Conservation (phyloP, 345 rosid genomes). For the Euphorbia pulcherrima region DNA sequence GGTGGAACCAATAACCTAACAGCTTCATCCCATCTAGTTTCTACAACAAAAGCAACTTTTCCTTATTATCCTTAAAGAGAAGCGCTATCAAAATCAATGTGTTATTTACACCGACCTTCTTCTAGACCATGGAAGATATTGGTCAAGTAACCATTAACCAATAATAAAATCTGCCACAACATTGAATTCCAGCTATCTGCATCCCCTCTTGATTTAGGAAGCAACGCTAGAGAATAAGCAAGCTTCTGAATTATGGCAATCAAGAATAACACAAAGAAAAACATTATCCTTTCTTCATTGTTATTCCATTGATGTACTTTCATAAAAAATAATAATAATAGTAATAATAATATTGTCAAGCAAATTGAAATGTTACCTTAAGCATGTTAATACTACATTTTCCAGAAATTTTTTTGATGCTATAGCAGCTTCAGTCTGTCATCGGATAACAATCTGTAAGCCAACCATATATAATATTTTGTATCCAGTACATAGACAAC, state of each 20-base stretch:
- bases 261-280: conserved; percentile 17
- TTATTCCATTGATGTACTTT: conserved; percentile 12
- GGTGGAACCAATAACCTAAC: conserved; percentile 60
- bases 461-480: background rate
- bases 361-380: conserved; percentile 41
- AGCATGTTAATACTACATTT: conserved; percentile 48
- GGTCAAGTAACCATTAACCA: conserved; percentile 51
- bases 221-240: conserved; percentile 68
- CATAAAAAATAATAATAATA: background rate
- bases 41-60: conserved; percentile 37
- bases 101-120: conserved; percentile 49
- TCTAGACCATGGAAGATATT: conserved; percentile 74
- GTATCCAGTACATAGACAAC: no score
- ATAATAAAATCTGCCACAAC: conserved; percentile 64
- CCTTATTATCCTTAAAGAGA: conserved; percentile 5
- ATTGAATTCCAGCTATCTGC: conserved; percentile 67
- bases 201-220: conserved; percentile 81
- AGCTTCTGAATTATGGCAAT: conserved; percentile 52
- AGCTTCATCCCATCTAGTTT: conserved; percentile 53
- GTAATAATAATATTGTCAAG: conserved; percentile 1
- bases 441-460: conserved; percentile 2
- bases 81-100: conserved; percentile 12
- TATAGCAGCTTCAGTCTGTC: conserved; percentile 62
- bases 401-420: conserved; percentile 59
- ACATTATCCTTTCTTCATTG: conserved; percentile 13